Base-by-base conservation (phyloP, 2,329 filamentous ascomycete genomes). In the Ciborinia camelliae region DNA sequence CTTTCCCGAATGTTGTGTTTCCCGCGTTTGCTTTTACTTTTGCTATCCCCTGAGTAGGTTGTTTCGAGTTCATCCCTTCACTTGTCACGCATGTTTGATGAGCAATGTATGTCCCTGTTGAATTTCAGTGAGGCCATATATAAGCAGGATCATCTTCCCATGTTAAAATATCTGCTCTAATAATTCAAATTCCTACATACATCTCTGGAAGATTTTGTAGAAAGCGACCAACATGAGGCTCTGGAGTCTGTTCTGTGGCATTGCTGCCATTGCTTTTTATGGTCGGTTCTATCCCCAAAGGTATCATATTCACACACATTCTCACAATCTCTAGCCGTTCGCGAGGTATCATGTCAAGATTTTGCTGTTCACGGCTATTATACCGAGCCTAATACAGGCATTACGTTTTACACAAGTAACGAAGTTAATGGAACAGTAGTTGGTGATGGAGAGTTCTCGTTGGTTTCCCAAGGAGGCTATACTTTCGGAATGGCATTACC, bases 401-500 rank as follows among this genome's bases (percentile, higher is more conserved):
- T 86, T 69, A 76, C 74, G 35, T 85, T 86, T 74, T 80, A 81
- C 70, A 81, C 81, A 55, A 84, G 79, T 73, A 77, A 74, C 15
- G 78, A 81, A 43, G 70, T 73, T 43, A 74, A 77, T 62, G 75
- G 75, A 6, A 74, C 78, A 10, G 78, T 78, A 20, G 68, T 72
- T 20, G 72, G 73, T 12, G 72, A 70, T 65, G 72, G 71, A 64
- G 70, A 72, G 39, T 73, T 75, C 48, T 72, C 70, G 6, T 50
- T 55, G 10, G 68, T 67, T 43, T 70, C 70, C 26, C 47, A 62
- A 58, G 81, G 80, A 64, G 80, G 80, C 43, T 78, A 83, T 59
- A 81, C 79, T 39, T 84, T 83, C 58, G 85, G 85, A 71, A 70
- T 87, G 60, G 82, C 81, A 2, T 76, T 87, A 20, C 85, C 85